A percentile compares a stretch with the other conserved stretches of the same genome.
Evolutionary conservation across 2,329 filamentous ascomycete genomes (phyloP).

Genomic region (Diaporthe helianthi): DNA sequence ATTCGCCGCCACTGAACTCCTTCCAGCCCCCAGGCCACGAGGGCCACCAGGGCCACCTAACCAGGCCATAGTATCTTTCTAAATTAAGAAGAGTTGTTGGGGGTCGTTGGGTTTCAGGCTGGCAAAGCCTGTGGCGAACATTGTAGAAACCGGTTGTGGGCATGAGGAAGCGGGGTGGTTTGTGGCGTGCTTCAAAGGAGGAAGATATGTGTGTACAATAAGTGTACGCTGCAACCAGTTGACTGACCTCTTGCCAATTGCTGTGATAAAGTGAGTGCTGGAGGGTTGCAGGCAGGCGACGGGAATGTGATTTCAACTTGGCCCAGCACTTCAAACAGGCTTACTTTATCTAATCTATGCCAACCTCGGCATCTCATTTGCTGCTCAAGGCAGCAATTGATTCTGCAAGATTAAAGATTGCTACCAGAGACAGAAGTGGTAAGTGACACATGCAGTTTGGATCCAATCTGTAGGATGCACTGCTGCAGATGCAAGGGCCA

Average conservation of each 20-base stretch:
- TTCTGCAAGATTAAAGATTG: neutral
- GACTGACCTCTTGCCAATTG: too few species aligned
- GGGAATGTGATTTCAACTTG: neutral
- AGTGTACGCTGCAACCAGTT: too few species aligned
- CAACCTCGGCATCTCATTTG: neutral
- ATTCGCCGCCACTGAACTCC: constrained; percentile 27
- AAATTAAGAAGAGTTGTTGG: constrained; percentile 22
- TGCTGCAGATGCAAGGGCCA: neutral
- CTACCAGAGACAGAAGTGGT: neutral
- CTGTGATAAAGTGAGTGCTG: neutral
- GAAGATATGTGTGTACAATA: neutral
- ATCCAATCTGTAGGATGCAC: neutral
- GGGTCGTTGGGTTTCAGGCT: constrained; percentile 16
- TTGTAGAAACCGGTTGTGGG: constrained; percentile 4
- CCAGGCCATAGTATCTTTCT: constrained; percentile 7
- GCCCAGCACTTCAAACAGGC: neutral
- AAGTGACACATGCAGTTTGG: neutral
- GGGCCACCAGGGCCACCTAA: neutral
- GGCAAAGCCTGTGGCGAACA: neutral
- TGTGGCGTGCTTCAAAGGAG: neutral
- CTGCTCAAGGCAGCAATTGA: neutral
- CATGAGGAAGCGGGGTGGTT: neutral
- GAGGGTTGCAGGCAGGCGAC: neutral
- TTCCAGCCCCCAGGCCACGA: constrained; percentile 21
- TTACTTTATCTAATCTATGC: too few species aligned